Conservation (phyloP, 2,329 filamentous ascomycete genomes). For the Fusarium sp. region DNA sequence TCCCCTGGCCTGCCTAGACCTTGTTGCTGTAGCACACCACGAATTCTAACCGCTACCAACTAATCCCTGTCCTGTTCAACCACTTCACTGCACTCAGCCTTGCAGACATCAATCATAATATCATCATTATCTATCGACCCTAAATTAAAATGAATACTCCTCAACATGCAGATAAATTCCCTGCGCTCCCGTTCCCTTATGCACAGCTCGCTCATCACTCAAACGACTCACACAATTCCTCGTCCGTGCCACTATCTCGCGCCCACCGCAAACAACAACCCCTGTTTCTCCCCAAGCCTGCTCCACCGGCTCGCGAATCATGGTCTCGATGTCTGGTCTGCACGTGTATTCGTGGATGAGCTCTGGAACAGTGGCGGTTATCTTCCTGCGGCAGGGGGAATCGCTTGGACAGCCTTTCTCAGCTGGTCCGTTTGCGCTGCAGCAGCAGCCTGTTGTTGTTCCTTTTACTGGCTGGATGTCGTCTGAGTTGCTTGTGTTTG, state of each 20-base stretch:
- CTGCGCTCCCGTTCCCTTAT: conserved; percentile 73
- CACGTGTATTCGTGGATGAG: conserved; percentile 57
- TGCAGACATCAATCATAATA: neutral
- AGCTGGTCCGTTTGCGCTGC: conserved; percentile 22
- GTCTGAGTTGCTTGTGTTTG: conserved; percentile 37
- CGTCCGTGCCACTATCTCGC: conserved; percentile 63
- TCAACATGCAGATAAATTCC: conserved; percentile 71
- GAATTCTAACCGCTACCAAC: neutral
- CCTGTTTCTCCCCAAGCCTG: conserved; percentile 70
- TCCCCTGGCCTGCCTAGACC: neutral
- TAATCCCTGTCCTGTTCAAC: conserved; percentile 10
- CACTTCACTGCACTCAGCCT: neutral
- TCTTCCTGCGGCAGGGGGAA: conserved; percentile 22
- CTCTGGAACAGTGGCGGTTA: conserved; percentile 34
- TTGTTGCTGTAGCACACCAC: conserved; percentile 1
- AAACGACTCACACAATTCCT: conserved; percentile 67
- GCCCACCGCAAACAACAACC: conserved; percentile 70
- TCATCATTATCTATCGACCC: neutral
- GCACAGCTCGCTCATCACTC: conserved; percentile 71
- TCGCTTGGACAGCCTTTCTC: conserved; percentile 30
- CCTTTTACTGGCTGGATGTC: conserved; percentile 30
- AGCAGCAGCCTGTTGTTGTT: conserved; percentile 38
- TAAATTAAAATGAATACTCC: conserved; percentile 66
- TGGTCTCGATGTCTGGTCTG: conserved; percentile 63
- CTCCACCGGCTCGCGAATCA: conserved; percentile 67